These are phyloP conservation scores for Eutrema heterophyllum DNA, from an alignment of 345 rosid genomes.

Conservation along the genomic window DNA sequence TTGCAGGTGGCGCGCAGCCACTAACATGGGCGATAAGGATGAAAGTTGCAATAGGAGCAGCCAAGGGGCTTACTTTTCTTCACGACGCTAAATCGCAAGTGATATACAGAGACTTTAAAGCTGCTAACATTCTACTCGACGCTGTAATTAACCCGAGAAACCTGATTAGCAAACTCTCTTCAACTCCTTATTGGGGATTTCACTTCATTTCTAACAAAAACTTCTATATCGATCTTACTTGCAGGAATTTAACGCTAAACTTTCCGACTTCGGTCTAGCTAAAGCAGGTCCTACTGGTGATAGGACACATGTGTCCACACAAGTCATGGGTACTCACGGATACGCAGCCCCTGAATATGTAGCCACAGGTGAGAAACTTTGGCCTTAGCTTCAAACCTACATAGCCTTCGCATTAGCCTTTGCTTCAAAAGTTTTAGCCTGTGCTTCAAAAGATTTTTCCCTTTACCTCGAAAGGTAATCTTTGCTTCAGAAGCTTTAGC, in stretches of 20 bases:
- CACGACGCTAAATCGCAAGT: conserved; percentile 92
- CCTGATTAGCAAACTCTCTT: not conserved
- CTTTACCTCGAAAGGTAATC: not conserved
- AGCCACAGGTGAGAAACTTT: conserved; percentile 69
- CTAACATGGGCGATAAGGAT: conserved; percentile 89
- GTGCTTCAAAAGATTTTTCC: not conserved
- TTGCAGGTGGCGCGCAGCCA: conserved; percentile 82
- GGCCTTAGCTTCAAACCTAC: not conserved
- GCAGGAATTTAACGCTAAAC: conserved; percentile 89
- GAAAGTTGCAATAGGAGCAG: conserved; percentile 96
- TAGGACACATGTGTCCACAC: conserved; percentile 93
- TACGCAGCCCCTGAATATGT: conserved; percentile 98
- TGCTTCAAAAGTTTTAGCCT: not conserved
- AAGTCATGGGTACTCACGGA: conserved; percentile 96
- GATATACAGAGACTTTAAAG: conserved; percentile 94
- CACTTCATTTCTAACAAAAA: not conserved
- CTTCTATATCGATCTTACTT: not conserved
- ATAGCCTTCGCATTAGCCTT: not conserved
- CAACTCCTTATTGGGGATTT: not conserved
- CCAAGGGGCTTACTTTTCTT: conserved; percentile 87
- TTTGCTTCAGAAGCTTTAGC: not conserved
- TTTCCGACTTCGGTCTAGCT: conserved; percentile 95
- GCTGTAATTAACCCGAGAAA: conserved; percentile 43
- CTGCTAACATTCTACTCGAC: conserved; percentile 91
- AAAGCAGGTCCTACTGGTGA: conserved; percentile 99